Base-by-base conservation (phyloP, 805 yeast genomes). In the Metschnikowia drakensbergensis region DNA sequence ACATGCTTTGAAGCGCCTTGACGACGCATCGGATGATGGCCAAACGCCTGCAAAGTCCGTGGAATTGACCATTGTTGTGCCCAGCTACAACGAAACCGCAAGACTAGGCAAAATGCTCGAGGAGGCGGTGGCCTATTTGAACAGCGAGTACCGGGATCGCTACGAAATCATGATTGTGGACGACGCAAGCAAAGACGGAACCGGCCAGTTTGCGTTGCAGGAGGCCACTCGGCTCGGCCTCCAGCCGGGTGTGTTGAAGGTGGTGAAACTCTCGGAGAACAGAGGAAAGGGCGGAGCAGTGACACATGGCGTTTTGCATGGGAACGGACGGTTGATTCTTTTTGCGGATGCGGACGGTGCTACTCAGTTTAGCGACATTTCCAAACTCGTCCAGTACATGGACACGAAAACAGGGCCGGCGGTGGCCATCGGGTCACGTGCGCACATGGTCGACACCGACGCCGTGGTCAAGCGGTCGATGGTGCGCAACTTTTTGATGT, bases 261-360 rank as follows among this genome's bases (percentile, higher is more conserved):
- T 88, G 38, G 75, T 88, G n/a, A 76, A 75, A 55, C 75, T 94
- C 53, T 79, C 68, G 25, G 65, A 79, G 53, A 94, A 94, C 65
- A 77, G 99, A 58, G 99, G 99, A 26, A 92, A 92, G 69, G 77
- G 77, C 6, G 97, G 98, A 9, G 99, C 98, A 0, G 98, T 94
- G 0, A 82, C 95, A 13, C 97, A 92, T 66, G 99, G 99, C 5
- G 69, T 94, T 65, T 79, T 84, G 58, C 82, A 81, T 58, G 71
- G 84, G 3, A 72, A 88, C 37, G 99, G 98, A 9, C 64, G 74
- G 48, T 84, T 79, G 58, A 80, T 82, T 8, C 75, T 94, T 7
- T 94, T 94, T 71, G 98, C 96, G 1, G 99, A 94, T 68, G 99
- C 98, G 0, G 99, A 94, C 68, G 98, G 98, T 31, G 98, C 99